Percentiles rank a stretch among this genome's conserved stretches.
Conservation (phyloP, 2,329 filamentous ascomycete species). For the Colletotrichum orchidophilum region DNA sequence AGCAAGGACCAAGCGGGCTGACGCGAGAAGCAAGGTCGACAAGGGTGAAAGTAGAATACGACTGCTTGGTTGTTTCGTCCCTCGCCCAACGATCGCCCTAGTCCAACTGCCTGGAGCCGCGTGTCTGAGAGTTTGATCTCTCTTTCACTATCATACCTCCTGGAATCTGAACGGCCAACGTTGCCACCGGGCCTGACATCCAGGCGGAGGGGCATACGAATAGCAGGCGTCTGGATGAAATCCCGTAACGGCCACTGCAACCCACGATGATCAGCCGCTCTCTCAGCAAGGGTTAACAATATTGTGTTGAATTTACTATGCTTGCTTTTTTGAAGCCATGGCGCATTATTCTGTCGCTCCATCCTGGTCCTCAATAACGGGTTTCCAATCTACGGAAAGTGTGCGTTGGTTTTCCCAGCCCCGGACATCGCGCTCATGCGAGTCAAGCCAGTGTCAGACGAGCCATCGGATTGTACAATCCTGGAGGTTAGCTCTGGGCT, state of each 20-base stretch:
- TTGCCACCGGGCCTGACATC: neutral
- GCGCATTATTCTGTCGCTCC: neutral
- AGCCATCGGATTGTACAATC: neutral
- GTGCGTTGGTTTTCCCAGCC: neutral
- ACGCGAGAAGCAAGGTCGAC: conserved; percentile 6
- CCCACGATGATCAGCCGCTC: neutral
- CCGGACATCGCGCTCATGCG: neutral
- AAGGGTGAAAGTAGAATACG: neutral
- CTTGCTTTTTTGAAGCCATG: conserved; percentile 1
- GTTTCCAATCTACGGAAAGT: neutral
- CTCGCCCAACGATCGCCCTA: conserved; percentile 1
- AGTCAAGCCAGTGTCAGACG: conserved; percentile 6
- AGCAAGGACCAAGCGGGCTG: conserved; percentile 1
- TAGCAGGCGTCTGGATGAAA: neutral
- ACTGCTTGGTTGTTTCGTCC: conserved; percentile 5
- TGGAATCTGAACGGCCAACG: neutral
- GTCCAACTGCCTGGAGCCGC: neutral
- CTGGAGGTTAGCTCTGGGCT: neutral
- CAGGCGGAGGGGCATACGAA: neutral
- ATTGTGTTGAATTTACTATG: neutral
- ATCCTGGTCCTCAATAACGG: conserved; percentile 4
- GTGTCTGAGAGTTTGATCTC: neutral
- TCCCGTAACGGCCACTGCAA: neutral
- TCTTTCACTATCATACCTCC: neutral
- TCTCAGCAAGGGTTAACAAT: neutral